Percentiles rank a stretch among this genome's conserved stretches.
Evolutionary conservation across 1,284 basidiomycete genomes (phyloP).

Genomic region (Boletus sp.): DNA sequence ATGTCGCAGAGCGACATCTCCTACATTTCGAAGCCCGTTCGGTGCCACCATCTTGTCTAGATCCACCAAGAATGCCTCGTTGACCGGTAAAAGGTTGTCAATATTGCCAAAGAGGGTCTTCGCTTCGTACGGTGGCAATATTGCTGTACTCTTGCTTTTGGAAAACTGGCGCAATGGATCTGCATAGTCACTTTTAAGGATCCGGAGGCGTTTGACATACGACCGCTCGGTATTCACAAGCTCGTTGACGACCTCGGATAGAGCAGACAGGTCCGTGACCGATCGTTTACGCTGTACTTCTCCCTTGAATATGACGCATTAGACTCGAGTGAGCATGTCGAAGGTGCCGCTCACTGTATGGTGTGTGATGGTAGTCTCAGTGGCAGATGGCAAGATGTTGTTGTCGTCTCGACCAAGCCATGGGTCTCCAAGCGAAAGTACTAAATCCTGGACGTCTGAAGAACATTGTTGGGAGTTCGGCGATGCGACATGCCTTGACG

Average conservation of each 20-base stretch:
- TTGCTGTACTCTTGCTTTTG: conserved; percentile 80
- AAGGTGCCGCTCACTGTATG: conserved; percentile 45
- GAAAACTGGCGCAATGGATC: conserved; percentile 89
- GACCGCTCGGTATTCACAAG: conserved; percentile 78
- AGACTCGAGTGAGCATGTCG: conserved; percentile 14
- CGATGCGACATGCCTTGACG: conserved; percentile 22
- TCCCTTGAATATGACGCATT: conserved; percentile 41
- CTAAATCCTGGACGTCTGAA: conserved; percentile 77
- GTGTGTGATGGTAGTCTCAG: conserved; percentile 42
- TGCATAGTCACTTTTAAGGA: conserved; percentile 83
- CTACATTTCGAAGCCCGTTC: conserved; percentile 64
- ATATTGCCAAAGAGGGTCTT: conserved; percentile 94
- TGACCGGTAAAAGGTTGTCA: conserved; percentile 85
- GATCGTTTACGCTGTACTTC: conserved; percentile 54
- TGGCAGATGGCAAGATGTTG: conserved; percentile 46
- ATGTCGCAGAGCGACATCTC: conserved; percentile 86
- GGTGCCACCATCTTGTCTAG: conserved; percentile 76
- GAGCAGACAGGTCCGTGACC: conserved; percentile 62
- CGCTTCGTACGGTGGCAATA: conserved; percentile 89
- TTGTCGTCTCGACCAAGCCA: conserved; percentile 50
- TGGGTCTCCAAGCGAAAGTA: conserved; percentile 72
- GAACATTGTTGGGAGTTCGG: conserved; percentile 2
- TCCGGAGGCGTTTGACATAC: conserved; percentile 74
- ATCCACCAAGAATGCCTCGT: conserved; percentile 85
- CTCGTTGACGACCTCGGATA: conserved; percentile 74